Base-by-base conservation (phyloP, 306 rosid genomes). In the Rubus idaeus region DNA sequence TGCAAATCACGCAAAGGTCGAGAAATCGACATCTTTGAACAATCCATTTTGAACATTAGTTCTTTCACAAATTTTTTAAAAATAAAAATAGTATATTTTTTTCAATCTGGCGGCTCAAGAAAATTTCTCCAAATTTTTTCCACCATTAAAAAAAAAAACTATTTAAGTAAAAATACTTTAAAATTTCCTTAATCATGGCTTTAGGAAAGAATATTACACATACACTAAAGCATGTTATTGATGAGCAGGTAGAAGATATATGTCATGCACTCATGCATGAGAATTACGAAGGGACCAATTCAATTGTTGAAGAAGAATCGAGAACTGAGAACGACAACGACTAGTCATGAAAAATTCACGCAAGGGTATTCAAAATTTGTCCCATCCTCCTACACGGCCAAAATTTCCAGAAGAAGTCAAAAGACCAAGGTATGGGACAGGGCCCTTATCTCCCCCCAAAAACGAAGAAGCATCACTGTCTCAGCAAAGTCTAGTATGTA, bases 401-500 rank as follows among this genome's bases (percentile, higher is more conserved):
- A 64, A 64, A 13, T 35, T 9, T n/a, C 35, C 39, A 53, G 57
- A 37, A 9, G 14, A 37, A 21, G 26, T 73, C 50, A 39, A 60
- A 40, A 37, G 18, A 63, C 82, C 66, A 26, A 42, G 51, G 50
- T 4, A 64, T 64, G 42, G 21, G 61, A n/a, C 26, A 41, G 71
- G 71, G 3, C 14, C 58, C 68, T 46, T 55, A 47, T 81, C 78
- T 16, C 45, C 55, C 51, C 46, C 73, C 21, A 8, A 17, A 23
- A 10, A 37, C n/a, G 68, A 73, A 6, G 45, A 26, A 75, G 23
- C 61, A 11, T 52, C 79, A 26, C 46, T 68, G 76, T 17, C 64
- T 26, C 20, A 21, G 37, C 41, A 47, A 41, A 51, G 30, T 51
- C 47, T 64, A 79, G 72, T 21, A 64, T 51, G 39, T 64, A 79